phyloP scores from a whole-genome alignment of 371 early-diverging fungal genomes.

The Choanephora cucurbitarum region DNA sequence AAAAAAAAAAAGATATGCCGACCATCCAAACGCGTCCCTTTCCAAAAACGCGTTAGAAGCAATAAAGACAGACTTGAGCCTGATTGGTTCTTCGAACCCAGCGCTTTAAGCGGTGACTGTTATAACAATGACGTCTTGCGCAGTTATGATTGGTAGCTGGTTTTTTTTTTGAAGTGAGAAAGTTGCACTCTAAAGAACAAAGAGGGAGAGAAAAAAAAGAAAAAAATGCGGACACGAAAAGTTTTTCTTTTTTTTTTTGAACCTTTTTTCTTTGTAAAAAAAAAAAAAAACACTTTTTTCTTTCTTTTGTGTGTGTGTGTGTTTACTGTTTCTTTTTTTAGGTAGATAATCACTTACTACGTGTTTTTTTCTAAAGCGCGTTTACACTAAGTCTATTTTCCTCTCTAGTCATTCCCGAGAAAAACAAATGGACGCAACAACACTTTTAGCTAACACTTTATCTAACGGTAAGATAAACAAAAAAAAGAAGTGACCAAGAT shows the following conservation, averaged over 20 bases:
- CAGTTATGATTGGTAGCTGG: too few relatives aligned
- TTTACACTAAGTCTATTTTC: background rate
- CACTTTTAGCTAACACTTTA: slow-evolving; percentile 75
- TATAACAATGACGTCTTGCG: too few relatives aligned
- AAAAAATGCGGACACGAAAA: slow-evolving; percentile 2
- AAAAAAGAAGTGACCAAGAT: slow-evolving; percentile 1
- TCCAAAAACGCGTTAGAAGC: too few relatives aligned
- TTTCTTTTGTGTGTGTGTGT: background rate
- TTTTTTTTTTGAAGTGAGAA: too few relatives aligned
- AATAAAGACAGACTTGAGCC: too few relatives aligned
- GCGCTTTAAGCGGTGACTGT: too few relatives aligned
- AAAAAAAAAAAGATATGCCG: too few relatives aligned
- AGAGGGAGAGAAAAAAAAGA: background rate
- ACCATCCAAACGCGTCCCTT: too few relatives aligned
- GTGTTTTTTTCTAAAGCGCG: slow-evolving; percentile 1
- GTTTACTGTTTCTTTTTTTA: slow-evolving; percentile 2
- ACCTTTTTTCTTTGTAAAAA: slow-evolving; percentile 1
- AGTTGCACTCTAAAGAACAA: too few relatives aligned
- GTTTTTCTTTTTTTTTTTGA: slow-evolving; percentile 8
- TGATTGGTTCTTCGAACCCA: too few relatives aligned
- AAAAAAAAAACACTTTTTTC: slow-evolving; percentile 1
- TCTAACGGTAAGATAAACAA: slow-evolving; percentile 59
- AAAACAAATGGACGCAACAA: slow-evolving; percentile 68
- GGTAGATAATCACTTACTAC: background rate
- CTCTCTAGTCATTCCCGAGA: slow-evolving; percentile 7